These are phyloP conservation scores for Arthrinium phaeospermum DNA, from an alignment of 2,329 filamentous ascomycete species.

Conservation along the genomic window DNA sequence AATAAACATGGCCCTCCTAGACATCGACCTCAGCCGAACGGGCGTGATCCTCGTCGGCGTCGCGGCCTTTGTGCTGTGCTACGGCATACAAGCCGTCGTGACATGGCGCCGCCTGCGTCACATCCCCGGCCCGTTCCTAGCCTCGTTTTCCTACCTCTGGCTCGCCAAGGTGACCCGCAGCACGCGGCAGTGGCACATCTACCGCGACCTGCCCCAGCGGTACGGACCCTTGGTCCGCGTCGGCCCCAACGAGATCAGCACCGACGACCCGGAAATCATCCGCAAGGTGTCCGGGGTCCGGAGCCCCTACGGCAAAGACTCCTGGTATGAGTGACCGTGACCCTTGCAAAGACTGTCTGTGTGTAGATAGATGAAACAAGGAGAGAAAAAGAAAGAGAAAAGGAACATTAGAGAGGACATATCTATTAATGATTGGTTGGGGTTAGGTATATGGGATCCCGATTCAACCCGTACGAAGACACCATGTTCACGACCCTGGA, in stretches of 20 bases:
- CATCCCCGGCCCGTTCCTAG: constrained; percentile 45
- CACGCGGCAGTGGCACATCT: constrained; percentile 31
- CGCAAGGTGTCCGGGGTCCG: constrained; percentile 43
- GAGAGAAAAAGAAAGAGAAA: too few species aligned
- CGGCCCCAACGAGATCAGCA: constrained; percentile 46
- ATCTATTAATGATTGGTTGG: background rate
- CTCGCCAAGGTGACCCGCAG: constrained; percentile 39
- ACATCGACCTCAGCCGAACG: background rate
- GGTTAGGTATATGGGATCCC: constrained; percentile 42
- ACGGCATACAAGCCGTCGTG: constrained; percentile 14
- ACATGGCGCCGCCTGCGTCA: constrained; percentile 45
- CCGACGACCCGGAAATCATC: constrained; percentile 43
- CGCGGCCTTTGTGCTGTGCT: background rate
- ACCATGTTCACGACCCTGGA: constrained; percentile 56
- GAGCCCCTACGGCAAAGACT: constrained; percentile 41
- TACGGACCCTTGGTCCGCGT: constrained; percentile 43
- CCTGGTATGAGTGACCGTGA: constrained; percentile 45
- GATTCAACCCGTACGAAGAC: constrained; percentile 56
- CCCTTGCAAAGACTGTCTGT: background rate
- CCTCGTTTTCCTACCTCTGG: constrained; percentile 48
- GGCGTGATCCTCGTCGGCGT: background rate
- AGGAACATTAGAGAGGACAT: background rate
- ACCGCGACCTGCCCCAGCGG: constrained; percentile 26
- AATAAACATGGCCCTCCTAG: background rate
- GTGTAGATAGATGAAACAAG: too few species aligned